Evolutionary conservation across 2,329 filamentous ascomycete species (phyloP), one percentile per base, ranked within the genome.

Genomic region (Pestalotiopsis sp.): DNA sequence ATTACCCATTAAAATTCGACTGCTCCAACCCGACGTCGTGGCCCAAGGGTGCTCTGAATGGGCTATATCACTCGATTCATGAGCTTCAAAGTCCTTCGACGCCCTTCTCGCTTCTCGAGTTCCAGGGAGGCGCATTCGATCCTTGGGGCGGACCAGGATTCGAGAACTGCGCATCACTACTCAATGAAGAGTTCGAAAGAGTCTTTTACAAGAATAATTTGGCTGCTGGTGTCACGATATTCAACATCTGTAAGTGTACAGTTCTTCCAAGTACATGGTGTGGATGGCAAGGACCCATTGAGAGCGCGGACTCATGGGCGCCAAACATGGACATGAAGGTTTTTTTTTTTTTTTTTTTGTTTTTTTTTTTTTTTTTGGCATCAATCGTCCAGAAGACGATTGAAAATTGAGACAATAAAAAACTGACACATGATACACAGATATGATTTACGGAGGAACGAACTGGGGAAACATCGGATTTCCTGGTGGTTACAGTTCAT

Each of bases 401-500:
- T 9, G 31, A 0, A 36, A 9, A 36, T 36, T 14, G 13, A 27
- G 12, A 12, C 17, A 25, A 14, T 4, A 11, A 4, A 36, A 17
- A 36, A 59, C 23, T 59, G 5, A 40, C 12, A 17, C 23, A 17
- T 13, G 4, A 65, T 4, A 17, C 1, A 4, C n/a, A 65, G 36
- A 65, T 17, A 23, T 87, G 87, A 90, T 87, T 1, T 93, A 86
- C 72, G 93, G 93, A 14, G 93, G 93, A 5, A 95, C 93, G 0
- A 96, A 95, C 76, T 95, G 93, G 93, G 93, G 93, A 0, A 95
- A 94, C 70, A 79, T 93, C 4, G 91, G 92, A 0, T 89, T 93
- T 72, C 85, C 90, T 11, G 90, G 89, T 11, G 89, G 86, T 2
- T 90, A 90, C 70, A 90, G 87, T 0, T 87, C 85, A 0, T 87